Percentiles rank a stretch among this genome's conserved stretches.
phyloP scores from a whole-genome alignment of 2,329 filamentous ascomycete genomes.

The Periconia sp. region DNA sequence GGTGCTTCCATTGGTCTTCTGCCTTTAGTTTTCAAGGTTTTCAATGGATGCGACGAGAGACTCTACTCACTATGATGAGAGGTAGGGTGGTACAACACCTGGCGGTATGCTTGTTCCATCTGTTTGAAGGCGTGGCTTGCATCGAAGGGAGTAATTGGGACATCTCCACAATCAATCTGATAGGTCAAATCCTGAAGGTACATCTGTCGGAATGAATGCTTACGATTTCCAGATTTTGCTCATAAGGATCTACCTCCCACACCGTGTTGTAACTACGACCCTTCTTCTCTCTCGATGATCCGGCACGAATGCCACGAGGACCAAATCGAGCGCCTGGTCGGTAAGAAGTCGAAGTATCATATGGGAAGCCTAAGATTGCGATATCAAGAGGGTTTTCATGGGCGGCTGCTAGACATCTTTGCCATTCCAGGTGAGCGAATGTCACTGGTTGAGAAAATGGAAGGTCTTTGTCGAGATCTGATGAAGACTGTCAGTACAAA shows the following conservation, averaged over 20 bases:
- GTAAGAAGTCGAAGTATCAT: slow-evolving; percentile 41
- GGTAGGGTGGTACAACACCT: slow-evolving; percentile 20
- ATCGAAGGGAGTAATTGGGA: slow-evolving; percentile 35
- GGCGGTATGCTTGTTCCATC: slow-evolving; percentile 28
- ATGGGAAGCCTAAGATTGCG: slow-evolving; percentile 42
- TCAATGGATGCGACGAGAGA: no score
- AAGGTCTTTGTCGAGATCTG: no score
- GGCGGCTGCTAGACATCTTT: no score
- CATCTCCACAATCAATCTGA: slow-evolving; percentile 34
- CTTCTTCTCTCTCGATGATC: slow-evolving; percentile 34
- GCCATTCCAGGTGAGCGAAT: no score
- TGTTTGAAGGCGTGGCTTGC: slow-evolving; percentile 29
- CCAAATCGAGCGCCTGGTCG: slow-evolving; percentile 41
- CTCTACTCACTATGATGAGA: not conserved
- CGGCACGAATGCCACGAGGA: slow-evolving; percentile 38
- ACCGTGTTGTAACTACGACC: no score
- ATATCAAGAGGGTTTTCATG: no score
- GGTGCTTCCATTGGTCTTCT: slow-evolving; percentile 13
- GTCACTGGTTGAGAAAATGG: no score
- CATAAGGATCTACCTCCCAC: no score
- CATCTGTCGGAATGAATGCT: not conserved
- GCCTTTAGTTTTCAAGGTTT: no score
- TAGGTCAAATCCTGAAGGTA: slow-evolving; percentile 10
- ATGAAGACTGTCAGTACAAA: no score
- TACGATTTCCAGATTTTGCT: not conserved